Conservation (phyloP, 257 asterid species). For the Apocynum venetum region DNA sequence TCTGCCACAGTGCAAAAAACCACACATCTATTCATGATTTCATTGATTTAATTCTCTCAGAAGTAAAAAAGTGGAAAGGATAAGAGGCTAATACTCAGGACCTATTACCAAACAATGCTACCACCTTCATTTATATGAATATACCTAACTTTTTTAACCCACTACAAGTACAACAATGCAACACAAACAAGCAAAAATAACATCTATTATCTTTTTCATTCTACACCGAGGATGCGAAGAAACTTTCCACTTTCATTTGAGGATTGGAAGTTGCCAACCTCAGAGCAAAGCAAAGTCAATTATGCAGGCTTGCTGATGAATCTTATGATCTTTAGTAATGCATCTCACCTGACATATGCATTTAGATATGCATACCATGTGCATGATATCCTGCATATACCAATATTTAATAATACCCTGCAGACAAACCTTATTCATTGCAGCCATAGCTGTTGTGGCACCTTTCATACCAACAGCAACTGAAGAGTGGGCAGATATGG, state of each 20-base stretch:
- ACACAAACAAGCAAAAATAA: not conserved
- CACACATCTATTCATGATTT: not conserved
- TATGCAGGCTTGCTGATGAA: not conserved
- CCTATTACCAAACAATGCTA: not conserved
- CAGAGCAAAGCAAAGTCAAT: not conserved
- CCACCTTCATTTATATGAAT: not conserved
- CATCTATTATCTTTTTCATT: not conserved
- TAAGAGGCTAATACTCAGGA: not conserved
- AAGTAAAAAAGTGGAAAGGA: not conserved
- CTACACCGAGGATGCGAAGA: not conserved
- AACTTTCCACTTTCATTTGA: not conserved
- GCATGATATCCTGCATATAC: not conserved
- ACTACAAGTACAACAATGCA: not conserved
- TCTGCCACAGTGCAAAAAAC: not conserved
- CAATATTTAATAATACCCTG: not conserved
- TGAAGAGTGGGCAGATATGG: constrained; percentile 87
- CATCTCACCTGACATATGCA: not conserved
- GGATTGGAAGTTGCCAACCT: not conserved
- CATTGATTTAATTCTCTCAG: not conserved
- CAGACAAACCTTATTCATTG: constrained; percentile 76
- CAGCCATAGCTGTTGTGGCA: constrained; percentile 89
- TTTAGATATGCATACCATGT: not conserved
- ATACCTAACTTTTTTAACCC: not conserved
- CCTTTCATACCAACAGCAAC: constrained; percentile 94
- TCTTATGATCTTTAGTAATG: not conserved